Evolutionary conservation across 108 stramenopile species (phyloP).

Genomic region (Cylindrotheca closterium): DNA sequence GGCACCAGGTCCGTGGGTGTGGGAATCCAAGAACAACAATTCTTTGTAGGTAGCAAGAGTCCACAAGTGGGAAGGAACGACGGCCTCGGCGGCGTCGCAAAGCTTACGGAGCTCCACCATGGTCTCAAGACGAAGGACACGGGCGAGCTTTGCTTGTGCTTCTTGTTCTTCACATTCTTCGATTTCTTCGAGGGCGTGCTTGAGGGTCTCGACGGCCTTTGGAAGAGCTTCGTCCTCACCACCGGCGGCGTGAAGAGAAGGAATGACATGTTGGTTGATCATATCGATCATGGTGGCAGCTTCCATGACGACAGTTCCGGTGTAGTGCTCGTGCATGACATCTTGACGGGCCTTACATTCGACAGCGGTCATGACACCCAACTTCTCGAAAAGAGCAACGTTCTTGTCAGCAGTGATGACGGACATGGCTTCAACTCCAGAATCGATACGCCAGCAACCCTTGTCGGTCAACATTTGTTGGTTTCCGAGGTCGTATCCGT

Average conservation of each 20-base stretch:
- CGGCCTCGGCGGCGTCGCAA: constrained; percentile 91
- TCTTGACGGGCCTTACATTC: constrained; percentile 88
- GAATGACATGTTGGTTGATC: constrained; percentile 94
- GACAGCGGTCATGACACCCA: constrained; percentile 81
- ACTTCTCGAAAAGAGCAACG: constrained; percentile 84
- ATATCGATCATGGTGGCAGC: constrained; percentile 89
- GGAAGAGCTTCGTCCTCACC: constrained; percentile 74
- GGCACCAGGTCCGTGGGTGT: constrained; percentile 30
- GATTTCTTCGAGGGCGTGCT: constrained; percentile 64
- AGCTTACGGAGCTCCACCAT: constrained; percentile 91
- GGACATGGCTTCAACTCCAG: constrained; percentile 91
- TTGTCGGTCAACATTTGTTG: constrained; percentile 87
- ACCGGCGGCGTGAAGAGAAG: constrained; percentile 77
- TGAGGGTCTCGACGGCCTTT: constrained; percentile 58
- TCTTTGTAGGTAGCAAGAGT: constrained; percentile 96
- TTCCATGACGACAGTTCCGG: constrained; percentile 93
- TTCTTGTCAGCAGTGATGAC: constrained; percentile 84
- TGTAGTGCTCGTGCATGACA: constrained; percentile 92
- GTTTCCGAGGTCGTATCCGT: constrained; percentile 87
- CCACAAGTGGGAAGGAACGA: constrained; percentile 89
- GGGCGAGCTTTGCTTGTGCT: constrained; percentile 75
- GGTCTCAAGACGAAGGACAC: constrained; percentile 87
- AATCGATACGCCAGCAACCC: constrained; percentile 93
- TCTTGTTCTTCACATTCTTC: constrained; percentile 60
- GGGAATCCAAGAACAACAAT: constrained; percentile 86